These are phyloP conservation scores for Synchytrium microbalum DNA, from an alignment of 371 early-diverging fungal species.

Conservation along the genomic window DNA sequence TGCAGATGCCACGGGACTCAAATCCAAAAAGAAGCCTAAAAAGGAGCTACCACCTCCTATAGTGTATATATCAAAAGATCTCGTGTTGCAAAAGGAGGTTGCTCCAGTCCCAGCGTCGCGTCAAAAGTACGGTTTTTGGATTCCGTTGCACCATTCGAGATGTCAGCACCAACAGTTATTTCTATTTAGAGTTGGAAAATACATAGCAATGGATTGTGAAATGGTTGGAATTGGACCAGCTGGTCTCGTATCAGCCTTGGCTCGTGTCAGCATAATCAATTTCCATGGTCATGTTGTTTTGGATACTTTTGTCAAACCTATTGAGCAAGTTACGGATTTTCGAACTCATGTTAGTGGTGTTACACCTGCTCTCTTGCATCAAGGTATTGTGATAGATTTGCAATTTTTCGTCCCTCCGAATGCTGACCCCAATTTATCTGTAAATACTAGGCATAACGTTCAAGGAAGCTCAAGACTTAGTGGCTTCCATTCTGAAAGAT, in stretches of 20 bases:
- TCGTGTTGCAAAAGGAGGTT: not conserved
- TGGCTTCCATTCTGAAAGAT: constrained; percentile 70
- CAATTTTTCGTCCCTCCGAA: not conserved
- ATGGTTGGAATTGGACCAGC: constrained; percentile 94
- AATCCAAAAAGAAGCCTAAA: not conserved
- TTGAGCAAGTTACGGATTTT: constrained; percentile 82
- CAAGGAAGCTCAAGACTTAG: constrained; percentile 63
- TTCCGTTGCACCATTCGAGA: too few species aligned
- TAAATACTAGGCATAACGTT: constrained; percentile 49
- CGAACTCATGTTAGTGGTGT: constrained; percentile 91
- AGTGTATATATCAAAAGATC: not conserved
- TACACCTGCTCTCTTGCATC: constrained; percentile 60
- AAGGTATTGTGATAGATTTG: constrained; percentile 31
- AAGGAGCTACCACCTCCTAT: not conserved
- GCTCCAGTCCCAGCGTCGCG: not conserved
- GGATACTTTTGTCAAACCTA: constrained; percentile 77
- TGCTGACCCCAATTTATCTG: constrained; percentile 6
- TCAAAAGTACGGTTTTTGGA: not conserved
- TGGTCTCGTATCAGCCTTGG: constrained; percentile 72
- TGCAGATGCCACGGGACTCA: not conserved
- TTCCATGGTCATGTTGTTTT: constrained; percentile 78
- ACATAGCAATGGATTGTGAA: constrained; percentile 93
- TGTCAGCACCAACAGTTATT: not conserved
- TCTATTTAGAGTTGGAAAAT: constrained; percentile 31
- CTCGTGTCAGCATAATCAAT: constrained; percentile 89